Evolutionary conservation across 2,329 filamentous ascomycete genomes (phyloP).

Genomic region (Colletotrichum nymphaeae): DNA sequence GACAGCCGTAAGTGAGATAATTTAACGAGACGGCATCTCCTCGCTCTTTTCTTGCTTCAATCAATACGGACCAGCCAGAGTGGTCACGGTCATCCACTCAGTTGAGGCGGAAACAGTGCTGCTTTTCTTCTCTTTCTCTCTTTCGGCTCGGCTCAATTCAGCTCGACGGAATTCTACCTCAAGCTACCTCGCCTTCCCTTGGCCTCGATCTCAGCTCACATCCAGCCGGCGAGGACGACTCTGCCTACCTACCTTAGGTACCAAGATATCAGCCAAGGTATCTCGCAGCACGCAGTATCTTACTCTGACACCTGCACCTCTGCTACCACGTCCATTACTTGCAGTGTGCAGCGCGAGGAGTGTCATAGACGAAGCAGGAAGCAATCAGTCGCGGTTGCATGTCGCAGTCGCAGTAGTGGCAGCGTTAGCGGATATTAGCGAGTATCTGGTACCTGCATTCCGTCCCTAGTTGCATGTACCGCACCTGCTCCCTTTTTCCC

Average conservation of each 20-base stretch:
- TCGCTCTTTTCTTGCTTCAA: neutral
- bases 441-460: slow-evolving; percentile 36
- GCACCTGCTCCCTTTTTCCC: slow-evolving; percentile 29
- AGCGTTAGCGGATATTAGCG: slow-evolving; percentile 32
- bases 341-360: neutral
- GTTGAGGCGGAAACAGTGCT: slow-evolving; percentile 16
- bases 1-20: slow-evolving; percentile 20
- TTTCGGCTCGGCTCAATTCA: slow-evolving; percentile 3
- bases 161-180: neutral
- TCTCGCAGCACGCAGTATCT: neutral
- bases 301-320: neutral
- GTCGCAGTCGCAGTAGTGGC: slow-evolving; percentile 20
- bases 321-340: neutral
- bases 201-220: slow-evolving; percentile 5
- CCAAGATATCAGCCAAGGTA: too few species aligned
- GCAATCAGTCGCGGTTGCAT: slow-evolving; percentile 14
- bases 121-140: neutral
- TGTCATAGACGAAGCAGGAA: neutral
- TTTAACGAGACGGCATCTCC: slow-evolving; percentile 23
- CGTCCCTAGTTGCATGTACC: slow-evolving; percentile 29
- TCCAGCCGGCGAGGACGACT: too few species aligned
- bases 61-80: neutral
- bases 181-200: neutral
- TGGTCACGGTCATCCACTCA: slow-evolving; percentile 10
- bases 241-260: too few species aligned